A percentile compares a stretch with the other conserved stretches of the same genome.
These are phyloP conservation scores for Xylaria sp. DNA, from an alignment of 2,329 filamentous ascomycete species.

Conservation along the genomic window DNA sequence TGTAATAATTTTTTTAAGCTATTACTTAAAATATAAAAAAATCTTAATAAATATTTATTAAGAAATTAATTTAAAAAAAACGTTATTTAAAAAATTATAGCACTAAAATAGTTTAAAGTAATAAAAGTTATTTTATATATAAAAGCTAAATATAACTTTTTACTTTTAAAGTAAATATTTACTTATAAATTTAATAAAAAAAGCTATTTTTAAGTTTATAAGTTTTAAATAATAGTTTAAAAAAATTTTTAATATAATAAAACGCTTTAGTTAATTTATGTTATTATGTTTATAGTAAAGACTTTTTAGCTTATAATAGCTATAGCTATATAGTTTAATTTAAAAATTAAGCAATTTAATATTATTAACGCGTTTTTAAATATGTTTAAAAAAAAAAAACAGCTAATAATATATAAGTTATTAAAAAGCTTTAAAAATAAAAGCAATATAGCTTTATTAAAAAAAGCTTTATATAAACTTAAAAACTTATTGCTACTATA, in stretches of 20 bases:
- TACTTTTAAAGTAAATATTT: slow-evolving; percentile 3
- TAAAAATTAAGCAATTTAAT: neutral
- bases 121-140: neutral
- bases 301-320: neutral
- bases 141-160: neutral
- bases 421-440: neutral
- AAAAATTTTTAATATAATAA: slow-evolving; percentile 4
- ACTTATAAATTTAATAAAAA: slow-evolving; percentile 10
- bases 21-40: neutral
- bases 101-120: neutral
- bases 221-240: neutral
- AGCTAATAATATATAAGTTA: neutral
- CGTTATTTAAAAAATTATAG: neutral
- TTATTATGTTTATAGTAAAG: neutral
- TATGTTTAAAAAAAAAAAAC: neutral
- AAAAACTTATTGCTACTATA: neutral
- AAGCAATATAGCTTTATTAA: neutral
- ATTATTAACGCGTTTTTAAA: neutral
- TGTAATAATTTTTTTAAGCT: neutral
- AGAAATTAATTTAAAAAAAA: neutral
- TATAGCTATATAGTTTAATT: neutral
- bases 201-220: neutral
- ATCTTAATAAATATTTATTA: neutral
- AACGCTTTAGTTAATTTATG: neutral
- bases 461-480: neutral